Base-by-base conservation (phyloP, 371 early-diverging fungal genomes). In the Mortierella sp. region DNA sequence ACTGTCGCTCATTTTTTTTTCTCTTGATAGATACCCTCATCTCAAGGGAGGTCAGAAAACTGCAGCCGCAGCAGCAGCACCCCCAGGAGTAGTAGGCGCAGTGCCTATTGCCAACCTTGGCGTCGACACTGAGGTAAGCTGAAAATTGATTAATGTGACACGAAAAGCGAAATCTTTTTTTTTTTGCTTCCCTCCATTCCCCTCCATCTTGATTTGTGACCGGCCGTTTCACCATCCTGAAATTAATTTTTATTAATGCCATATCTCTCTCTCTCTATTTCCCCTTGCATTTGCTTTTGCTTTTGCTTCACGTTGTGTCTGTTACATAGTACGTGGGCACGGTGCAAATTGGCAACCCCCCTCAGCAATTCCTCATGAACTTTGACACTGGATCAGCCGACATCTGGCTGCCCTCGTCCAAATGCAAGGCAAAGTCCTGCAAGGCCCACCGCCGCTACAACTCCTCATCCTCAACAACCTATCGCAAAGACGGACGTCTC, bases 311-410 rank as follows among this genome's bases (percentile, higher is more conserved):
- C n/a, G n/a, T n/a, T n/a, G n/a, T n/a, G 0, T 29, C 16, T 41
- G 2, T 37, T 19, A 19, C 82, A 7, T 81, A 90, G 77, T 92
- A 92, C 84, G 90, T 88, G 67, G 92, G 91, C 53, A 64, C 58
- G 9, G 74, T 92, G 34, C 34, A 79, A 22, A 71, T 94, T 16
- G 94, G 94, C 24, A 91, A 93, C 29, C 94, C 94, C 2, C 79
- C 87, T 5, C 89, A 93, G 76, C 71, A 34, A 14, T 87, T 94
- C 79, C 79, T 86, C 66, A 85, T 94, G 11, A 86, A 92, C 29
- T 91, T 94, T 68, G 94, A 94, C 76, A 94, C 94, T 4, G 94
- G 94, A 0, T 94, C 94, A 4, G 86, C 91, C 58, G 89, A 93
- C 66, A 78, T 93, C 65, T 94, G 94, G 94, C 71, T 92, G 40